These are phyloP conservation scores for Paracoccidioides lutzii DNA, from an alignment of 2,329 filamentous ascomycete species.

Conservation along the genomic window DNA sequence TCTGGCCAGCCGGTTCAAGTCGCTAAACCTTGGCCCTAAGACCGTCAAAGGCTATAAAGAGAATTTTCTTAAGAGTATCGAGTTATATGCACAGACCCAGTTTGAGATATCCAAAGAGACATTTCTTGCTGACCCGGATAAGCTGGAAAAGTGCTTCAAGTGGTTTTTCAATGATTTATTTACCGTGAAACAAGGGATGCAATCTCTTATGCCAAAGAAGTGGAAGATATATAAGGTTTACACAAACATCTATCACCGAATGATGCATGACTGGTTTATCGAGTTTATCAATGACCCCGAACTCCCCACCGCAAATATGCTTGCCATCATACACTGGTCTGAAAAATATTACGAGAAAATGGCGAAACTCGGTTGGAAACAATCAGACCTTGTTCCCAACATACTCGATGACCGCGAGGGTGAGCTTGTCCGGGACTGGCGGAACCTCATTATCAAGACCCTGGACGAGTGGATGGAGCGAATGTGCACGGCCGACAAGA, in stretches of 20 bases:
- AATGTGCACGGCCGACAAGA: slow-evolving; percentile 70
- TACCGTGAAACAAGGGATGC: slow-evolving; percentile 86
- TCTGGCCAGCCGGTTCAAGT: slow-evolving; percentile 83
- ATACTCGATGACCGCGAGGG: slow-evolving; percentile 80
- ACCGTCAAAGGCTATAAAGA: slow-evolving; percentile 92
- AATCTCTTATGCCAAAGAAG: slow-evolving; percentile 80
- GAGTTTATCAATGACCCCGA: slow-evolving; percentile 71
- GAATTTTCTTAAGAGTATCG: slow-evolving; percentile 75
- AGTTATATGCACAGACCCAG: slow-evolving; percentile 57
- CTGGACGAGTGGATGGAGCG: slow-evolving; percentile 97
- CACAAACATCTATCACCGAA: slow-evolving; percentile 74
- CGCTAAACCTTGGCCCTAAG: slow-evolving; percentile 85
- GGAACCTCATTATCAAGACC: slow-evolving; percentile 85
- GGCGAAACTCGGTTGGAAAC: slow-evolving; percentile 69
- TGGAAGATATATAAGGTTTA: slow-evolving; percentile 94
- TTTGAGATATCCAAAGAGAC: slow-evolving; percentile 58
- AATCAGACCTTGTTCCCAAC: slow-evolving; percentile 67
- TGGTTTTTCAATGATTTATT: slow-evolving; percentile 99
- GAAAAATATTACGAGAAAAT: slow-evolving; percentile 96
- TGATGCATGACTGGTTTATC: slow-evolving; percentile 91
- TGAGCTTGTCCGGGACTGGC: slow-evolving; percentile 86
- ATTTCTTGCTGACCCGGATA: slow-evolving; percentile 71
- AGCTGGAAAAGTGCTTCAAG: slow-evolving; percentile 73
- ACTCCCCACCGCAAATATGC: slow-evolving; percentile 71
- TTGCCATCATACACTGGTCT: slow-evolving; percentile 88